Conservation (phyloP, 176 grass and related monocot genomes). For the Sorghum bicolor region Sorghum_bicolor_NCBIv3 NC_012872.2:64040001-64040500, state of each 20-base stretch:
- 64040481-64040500: slow-evolving; percentile 84
- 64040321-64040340: slow-evolving; percentile 40
- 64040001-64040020: slow-evolving; percentile 20
- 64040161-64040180: slow-evolving; percentile 43
- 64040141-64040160: slow-evolving; percentile 79
- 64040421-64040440: slow-evolving; percentile 80
- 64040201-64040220: slow-evolving; percentile 35
- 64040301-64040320: slow-evolving; percentile 32
- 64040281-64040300: slow-evolving; percentile 11
- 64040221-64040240: slow-evolving; percentile 20
- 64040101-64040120: slow-evolving; percentile 79
- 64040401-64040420: slow-evolving; percentile 91
- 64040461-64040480: slow-evolving; percentile 71
- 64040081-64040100: slow-evolving; percentile 56
- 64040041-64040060: slow-evolving; percentile 67
- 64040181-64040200: slow-evolving; percentile 38
- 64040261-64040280: slow-evolving; percentile 15
- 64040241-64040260: slow-evolving; percentile 35
- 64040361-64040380: slow-evolving; percentile 37
- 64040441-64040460: slow-evolving; percentile 80
- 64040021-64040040: slow-evolving; percentile 63
- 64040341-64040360: slow-evolving; percentile 35
- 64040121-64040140: slow-evolving; percentile 74
- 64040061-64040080: slow-evolving; percentile 91
- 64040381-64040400: slow-evolving; percentile 64